Conservation (phyloP, 106 monocot genomes). For the Posidonia australis region DNA sequence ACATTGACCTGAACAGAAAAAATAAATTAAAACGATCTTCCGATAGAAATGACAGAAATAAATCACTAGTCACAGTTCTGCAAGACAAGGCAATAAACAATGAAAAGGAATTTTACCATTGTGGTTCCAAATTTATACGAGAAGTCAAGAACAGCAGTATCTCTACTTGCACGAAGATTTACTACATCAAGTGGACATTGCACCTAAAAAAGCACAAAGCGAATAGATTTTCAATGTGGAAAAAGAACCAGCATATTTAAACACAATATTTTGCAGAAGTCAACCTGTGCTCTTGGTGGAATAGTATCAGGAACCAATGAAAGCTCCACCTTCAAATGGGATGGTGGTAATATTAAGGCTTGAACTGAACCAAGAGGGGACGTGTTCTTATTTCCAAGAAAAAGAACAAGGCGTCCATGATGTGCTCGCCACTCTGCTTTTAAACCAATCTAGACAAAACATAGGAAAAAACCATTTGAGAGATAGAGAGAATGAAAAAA, state of each 20-base stretch:
- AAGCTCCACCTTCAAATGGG: constrained; percentile 74
- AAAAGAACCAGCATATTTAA: background rate
- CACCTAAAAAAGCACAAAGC: constrained; percentile 36
- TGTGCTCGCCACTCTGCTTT: constrained; percentile 92
- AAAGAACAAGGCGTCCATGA: constrained; percentile 82
- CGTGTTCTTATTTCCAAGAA: constrained; percentile 94
- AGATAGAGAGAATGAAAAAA: background rate
- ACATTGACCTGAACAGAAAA: constrained; percentile 55
- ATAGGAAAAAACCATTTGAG: background rate
- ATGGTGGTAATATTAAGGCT: constrained; percentile 72
- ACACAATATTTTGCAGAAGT: background rate
- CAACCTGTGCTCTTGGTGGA: constrained; percentile 99
- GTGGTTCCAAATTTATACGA: constrained; percentile 71
- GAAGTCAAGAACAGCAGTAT: constrained; percentile 91
- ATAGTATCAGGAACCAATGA: constrained; percentile 84
- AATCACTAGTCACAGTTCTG: background rate
- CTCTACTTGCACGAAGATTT: constrained; percentile 85
- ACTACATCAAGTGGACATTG: constrained; percentile 93
- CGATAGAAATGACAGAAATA: background rate
- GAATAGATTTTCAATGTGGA: background rate
- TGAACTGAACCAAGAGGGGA: constrained; percentile 66
- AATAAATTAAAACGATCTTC: background rate
- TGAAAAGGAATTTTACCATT: constrained; percentile 22
- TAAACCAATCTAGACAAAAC: constrained; percentile 57
- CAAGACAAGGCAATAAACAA: background rate